phyloP scores from a whole-genome alignment of 2,329 filamentous ascomycete species.

The Cytospora paraplurivora region DNA sequence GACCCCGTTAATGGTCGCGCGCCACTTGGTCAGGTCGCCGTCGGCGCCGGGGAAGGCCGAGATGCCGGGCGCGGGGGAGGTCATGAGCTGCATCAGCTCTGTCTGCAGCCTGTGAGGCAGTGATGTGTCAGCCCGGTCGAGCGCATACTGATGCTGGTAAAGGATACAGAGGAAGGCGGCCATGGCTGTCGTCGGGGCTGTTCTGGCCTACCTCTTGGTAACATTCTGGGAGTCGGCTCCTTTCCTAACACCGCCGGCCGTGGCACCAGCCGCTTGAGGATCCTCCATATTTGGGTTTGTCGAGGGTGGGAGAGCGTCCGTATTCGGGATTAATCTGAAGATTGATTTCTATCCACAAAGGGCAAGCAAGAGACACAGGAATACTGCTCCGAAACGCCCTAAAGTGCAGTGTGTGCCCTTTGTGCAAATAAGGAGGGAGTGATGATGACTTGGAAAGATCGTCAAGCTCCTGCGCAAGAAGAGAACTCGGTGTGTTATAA shows the following conservation, averaged over 20 bases:
- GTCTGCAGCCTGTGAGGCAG: slow-evolving; percentile 75
- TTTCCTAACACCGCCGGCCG: slow-evolving; percentile 60
- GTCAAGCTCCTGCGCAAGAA: slow-evolving; percentile 10
- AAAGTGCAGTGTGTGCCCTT: background rate
- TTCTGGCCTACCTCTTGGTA: slow-evolving; percentile 66
- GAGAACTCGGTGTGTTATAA: background rate
- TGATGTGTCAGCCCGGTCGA: background rate
- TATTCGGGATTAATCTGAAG: background rate
- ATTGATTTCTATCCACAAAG: background rate
- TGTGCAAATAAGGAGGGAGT: slow-evolving; percentile 6
- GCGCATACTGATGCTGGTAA: background rate
- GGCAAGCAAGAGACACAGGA: background rate
- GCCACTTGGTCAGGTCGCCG: slow-evolving; percentile 90
- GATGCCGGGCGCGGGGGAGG: slow-evolving; percentile 86
- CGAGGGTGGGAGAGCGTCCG: background rate
- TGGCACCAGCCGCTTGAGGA: slow-evolving; percentile 61
- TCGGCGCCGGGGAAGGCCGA: slow-evolving; percentile 92
- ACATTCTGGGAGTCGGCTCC: slow-evolving; percentile 71
- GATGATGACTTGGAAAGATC: slow-evolving; percentile 13
- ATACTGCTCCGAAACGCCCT: slow-evolving; percentile 4
- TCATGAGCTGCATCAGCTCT: slow-evolving; percentile 98
- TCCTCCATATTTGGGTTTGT: slow-evolving; percentile 51
- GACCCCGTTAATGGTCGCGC: slow-evolving; percentile 89
- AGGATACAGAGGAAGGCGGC: background rate
- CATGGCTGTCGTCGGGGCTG: background rate